Base-by-base conservation (phyloP, 441 rosid species). In the Croton laevigatus region DNA sequence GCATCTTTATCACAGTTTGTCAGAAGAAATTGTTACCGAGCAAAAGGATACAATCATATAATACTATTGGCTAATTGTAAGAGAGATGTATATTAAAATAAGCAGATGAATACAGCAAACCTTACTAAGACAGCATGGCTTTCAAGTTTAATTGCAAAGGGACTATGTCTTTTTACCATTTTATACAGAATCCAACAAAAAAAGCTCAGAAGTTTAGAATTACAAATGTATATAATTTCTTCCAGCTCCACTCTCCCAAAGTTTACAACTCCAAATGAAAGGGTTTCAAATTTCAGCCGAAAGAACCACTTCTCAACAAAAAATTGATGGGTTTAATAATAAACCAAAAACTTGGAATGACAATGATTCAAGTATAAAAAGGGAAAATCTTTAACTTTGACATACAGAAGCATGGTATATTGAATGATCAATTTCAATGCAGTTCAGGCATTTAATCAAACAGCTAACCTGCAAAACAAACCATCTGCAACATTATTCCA, bases 21-120 rank as follows among this genome's bases (percentile, higher is more conserved):
- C n/a, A n/a, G n/a, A 3, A 17, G 11, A 53, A 46, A 46, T 46
- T 46, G 6, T 14, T 46, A 46, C 52, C 52, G 16, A 46, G 16
- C 52, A 46, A 46, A 46, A 11, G 52, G 16, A 46, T 46, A 46
- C 52, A 27, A 27, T 27, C 32, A 27, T 46, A 14, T 46, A 14
- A 46, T 46, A 46, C 16, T 10, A 3, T 46, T 14, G 10, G 52
- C 52, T 46, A 46, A 46, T 46, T 13, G 8, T 19, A 49, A 49
- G n/a, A 49, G 54, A 13, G 13, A 3, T 49, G 54, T 49, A 19
- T 1, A 49, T 49, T n/a, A 27, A 49, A 49, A 8, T 16, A 49
- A 49, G 54, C 54, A 49, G 54, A 49, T 49, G 20, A 49, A 49
- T n/a, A n/a, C n/a, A n/a, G n/a, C n/a, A n/a, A n/a, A n/a, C n/a